A percentile compares a stretch with the other conserved stretches of the same genome.
phyloP scores from a whole-genome alignment of 176 grass and related monocot species.

The Aegilops bicornis region DNA sequence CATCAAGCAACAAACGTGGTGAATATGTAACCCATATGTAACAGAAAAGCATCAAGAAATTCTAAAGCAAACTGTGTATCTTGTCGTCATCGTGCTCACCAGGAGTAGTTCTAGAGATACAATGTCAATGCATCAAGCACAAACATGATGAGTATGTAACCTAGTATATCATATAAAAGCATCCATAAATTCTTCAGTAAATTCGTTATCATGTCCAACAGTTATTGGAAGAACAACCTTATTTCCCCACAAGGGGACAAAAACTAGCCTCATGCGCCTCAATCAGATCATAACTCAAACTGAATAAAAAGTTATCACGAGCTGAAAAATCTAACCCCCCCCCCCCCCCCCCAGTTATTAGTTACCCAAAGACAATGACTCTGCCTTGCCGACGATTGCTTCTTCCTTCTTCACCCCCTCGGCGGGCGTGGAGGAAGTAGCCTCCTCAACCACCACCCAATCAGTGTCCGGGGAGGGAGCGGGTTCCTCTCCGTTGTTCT shows the following conservation, averaged over 20 bases:
- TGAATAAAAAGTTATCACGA: constrained; percentile 1
- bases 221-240: constrained; percentile 19
- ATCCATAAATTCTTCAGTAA: not conserved
- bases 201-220: not conserved
- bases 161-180: not conserved
- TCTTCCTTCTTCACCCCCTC: constrained; percentile 16
- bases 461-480: not conserved
- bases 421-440: not conserved
- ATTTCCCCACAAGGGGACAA: constrained; percentile 28
- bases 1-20: not conserved
- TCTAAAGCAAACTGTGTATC: not conserved
- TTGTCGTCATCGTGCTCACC: not conserved
- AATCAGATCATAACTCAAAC: not conserved
- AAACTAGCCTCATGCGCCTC: constrained; percentile 8
- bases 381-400: constrained; percentile 17
- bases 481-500: not conserved
- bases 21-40: not conserved
- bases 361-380: constrained; percentile 17
- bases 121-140: not conserved
- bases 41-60: not conserved
- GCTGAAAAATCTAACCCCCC: not conserved
- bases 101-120: not conserved
- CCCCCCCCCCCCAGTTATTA: not conserved
- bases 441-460: not conserved
- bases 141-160: not conserved